Evolutionary conservation across 345 rosid species (phyloP), one percentile per base, ranked within the genome.

Genomic region (Lumnitzera littorea): DNA sequence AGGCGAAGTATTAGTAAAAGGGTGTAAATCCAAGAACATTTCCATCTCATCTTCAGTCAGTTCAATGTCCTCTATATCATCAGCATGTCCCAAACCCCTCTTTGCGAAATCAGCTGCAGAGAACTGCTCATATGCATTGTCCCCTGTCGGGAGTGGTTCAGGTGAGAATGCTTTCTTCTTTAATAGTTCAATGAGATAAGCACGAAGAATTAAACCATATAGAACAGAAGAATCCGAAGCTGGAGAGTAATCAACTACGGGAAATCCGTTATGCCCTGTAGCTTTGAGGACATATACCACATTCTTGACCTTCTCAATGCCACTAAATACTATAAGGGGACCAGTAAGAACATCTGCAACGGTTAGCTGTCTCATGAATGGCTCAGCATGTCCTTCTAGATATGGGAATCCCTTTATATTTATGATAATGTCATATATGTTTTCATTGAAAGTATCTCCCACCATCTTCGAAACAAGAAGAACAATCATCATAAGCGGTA

Each of bases 401-500:
- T 87, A 89, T 15, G 99, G 97, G 58, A 94, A 80, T 50, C 98
- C 95, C 76, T 92, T 92, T 29, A 83, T 79, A 63, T 81, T 89
- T 96, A 92, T 89, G 51, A 87, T 85, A 51, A 89, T 80, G 78
- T 89, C 87, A 62, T 82, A 94, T 59, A 94, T 85, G 64, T 86
- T 89, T 62, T 76, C 76, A 11, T 86, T 83, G 63, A 94, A 94
- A 67, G 86, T 87, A 80, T 89, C 97, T 24, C 96, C 99, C 60
- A 87, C 91, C 1, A 95, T 87, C 84, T 94, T 94, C 15, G 97
- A 94, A 64, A 88, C 72, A 56, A 94, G 76, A 70, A 94, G 97
- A 71, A 88, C 95, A 62, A 94, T 48, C 99, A 94, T 90, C 83
- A 90, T 86, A 82, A 94, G 70, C 29, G 99, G 97, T 8, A 94